These are phyloP conservation scores for Thuja plicata DNA, from an alignment of 83 land plant species.

Conservation along the genomic window DNA sequence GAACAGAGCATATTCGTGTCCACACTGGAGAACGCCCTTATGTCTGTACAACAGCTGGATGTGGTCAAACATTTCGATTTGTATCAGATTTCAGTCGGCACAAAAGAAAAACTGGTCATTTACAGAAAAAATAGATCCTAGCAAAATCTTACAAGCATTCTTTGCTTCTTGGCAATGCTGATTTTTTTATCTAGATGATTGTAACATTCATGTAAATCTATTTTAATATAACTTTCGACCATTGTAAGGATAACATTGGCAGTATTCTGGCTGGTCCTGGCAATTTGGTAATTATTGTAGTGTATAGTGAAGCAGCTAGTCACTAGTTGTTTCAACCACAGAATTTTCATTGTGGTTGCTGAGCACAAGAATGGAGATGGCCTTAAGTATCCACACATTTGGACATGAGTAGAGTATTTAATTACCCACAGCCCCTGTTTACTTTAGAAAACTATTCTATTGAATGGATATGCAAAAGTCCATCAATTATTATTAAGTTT, in stretches of 20 bases:
- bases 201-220: constrained; percentile 1
- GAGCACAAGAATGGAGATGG: background rate
- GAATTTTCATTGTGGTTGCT: background rate
- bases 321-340: background rate
- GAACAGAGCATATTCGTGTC: constrained; percentile 98
- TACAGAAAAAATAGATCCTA: constrained; percentile 28
- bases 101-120: constrained; percentile 97
- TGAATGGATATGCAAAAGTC: background rate
- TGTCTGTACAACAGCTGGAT: constrained; percentile 71
- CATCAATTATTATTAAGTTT: background rate
- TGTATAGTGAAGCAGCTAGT: background rate
- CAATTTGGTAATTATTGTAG: background rate
- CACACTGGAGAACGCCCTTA: constrained; percentile 98
- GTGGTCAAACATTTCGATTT: constrained; percentile 97
- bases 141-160: background rate
- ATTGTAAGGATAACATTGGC: background rate
- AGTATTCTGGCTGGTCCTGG: background rate
- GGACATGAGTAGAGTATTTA: background rate
- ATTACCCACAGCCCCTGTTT: background rate
- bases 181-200: background rate
- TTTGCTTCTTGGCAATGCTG: background rate
- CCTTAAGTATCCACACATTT: background rate
- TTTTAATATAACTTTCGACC: background rate
- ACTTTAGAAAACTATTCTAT: background rate
- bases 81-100: constrained; percentile 99